phyloP scores from a whole-genome alignment of 2,329 filamentous ascomycete species.

The Colletotrichum paranaense region DNA sequence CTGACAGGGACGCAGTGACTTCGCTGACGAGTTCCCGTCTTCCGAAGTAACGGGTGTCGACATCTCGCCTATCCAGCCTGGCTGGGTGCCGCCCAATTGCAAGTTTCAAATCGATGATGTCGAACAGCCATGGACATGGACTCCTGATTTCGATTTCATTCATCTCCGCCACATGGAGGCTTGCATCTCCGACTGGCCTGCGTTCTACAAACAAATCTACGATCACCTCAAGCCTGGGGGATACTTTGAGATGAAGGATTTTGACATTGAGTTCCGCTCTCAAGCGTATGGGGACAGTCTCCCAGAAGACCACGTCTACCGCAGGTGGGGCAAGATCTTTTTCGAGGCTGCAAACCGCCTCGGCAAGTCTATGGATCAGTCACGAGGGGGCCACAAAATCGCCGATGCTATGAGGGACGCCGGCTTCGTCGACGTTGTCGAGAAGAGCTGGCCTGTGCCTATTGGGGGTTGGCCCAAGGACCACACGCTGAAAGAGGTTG shows the following conservation, averaged over 20 bases:
- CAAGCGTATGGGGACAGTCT: constrained; percentile 36
- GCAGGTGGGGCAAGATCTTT: constrained; percentile 44
- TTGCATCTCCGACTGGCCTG: constrained; percentile 65
- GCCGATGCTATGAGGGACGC: constrained; percentile 33
- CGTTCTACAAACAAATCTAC: constrained; percentile 63
- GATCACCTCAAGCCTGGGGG: constrained; percentile 58
- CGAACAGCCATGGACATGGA: constrained; percentile 55
- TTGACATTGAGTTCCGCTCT: constrained; percentile 37
- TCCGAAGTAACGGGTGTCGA: constrained; percentile 62
- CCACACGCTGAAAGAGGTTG: constrained; percentile 38
- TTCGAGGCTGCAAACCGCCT: constrained; percentile 37
- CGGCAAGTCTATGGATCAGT: constrained; percentile 17
- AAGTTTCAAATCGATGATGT: constrained; percentile 50
- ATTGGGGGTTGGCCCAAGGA: constrained; percentile 41
- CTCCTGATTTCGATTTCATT: constrained; percentile 65
- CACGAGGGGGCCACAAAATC: constrained; percentile 36
- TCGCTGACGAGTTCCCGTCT: constrained; percentile 54
- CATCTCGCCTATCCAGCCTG: constrained; percentile 66
- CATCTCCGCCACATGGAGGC: constrained; percentile 70
- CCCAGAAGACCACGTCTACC: constrained; percentile 41
- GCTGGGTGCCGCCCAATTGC: constrained; percentile 46
- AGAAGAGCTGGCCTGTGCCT: constrained; percentile 36
- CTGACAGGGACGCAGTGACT: constrained; percentile 53
- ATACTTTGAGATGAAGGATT: constrained; percentile 46
- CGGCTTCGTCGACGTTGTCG: constrained; percentile 35